These are phyloP conservation scores for Fusarium brachygibbosum DNA, from an alignment of 2,329 filamentous ascomycete species.

Conservation along the genomic window DNA sequence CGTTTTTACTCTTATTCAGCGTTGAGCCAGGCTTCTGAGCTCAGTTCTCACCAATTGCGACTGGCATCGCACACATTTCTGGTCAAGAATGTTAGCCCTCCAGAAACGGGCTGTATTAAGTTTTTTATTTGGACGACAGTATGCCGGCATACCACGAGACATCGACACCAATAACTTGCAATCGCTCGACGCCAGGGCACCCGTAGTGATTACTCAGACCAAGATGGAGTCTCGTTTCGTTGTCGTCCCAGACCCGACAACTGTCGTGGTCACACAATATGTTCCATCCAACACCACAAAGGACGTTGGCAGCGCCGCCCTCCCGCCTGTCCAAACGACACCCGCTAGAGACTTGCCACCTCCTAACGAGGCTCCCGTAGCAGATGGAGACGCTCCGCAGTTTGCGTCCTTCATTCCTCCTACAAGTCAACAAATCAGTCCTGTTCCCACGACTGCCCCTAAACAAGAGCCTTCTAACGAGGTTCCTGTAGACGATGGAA, in stretches of 20 bases:
- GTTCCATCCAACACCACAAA: slow-evolving; percentile 34
- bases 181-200: slow-evolving; percentile 33
- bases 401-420: slow-evolving; percentile 38
- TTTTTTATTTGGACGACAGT: slow-evolving; percentile 63
- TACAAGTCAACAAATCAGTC: slow-evolving; percentile 22
- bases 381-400: slow-evolving; percentile 24
- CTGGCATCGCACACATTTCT: slow-evolving; percentile 55
- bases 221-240: slow-evolving; percentile 37
- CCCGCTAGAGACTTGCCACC: slow-evolving; percentile 18
- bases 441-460: slow-evolving; percentile 23
- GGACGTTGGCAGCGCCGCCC: slow-evolving; percentile 4
- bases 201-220: slow-evolving; percentile 34
- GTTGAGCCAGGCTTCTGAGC: slow-evolving; percentile 28
- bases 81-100: slow-evolving; percentile 54
- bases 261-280: slow-evolving; percentile 36
- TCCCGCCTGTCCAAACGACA: slow-evolving; percentile 29
- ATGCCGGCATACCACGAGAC: slow-evolving; percentile 65
- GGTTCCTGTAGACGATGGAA: slow-evolving; percentile 19
- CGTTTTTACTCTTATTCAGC: slow-evolving; percentile 23
- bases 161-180: slow-evolving; percentile 36
- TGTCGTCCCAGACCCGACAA: slow-evolving; percentile 34
- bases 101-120: slow-evolving; percentile 64
- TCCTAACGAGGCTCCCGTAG: slow-evolving; percentile 8
- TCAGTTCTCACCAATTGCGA: slow-evolving; percentile 39
- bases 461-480: slow-evolving; percentile 9